These are phyloP conservation scores for Corinectria fuckeliana DNA, from an alignment of 2,329 filamentous ascomycete genomes.

Conservation along the genomic window DNA sequence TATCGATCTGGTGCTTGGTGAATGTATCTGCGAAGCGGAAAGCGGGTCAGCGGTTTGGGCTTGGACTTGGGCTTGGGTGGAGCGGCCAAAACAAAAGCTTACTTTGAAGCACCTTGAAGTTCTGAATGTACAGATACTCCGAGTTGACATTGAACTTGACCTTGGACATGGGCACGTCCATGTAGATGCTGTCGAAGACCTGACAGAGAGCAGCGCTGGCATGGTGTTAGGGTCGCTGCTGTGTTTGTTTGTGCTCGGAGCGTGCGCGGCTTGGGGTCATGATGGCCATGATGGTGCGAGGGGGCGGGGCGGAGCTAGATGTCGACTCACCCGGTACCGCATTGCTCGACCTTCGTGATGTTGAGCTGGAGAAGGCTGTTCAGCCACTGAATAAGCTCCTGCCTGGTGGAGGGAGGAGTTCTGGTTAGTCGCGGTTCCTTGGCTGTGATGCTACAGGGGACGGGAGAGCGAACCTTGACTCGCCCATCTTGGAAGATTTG, in stretches of 20 bases:
- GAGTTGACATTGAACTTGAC: slow-evolving; percentile 99
- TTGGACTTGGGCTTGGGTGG: neutral
- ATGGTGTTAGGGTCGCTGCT: neutral
- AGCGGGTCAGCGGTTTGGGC: slow-evolving; percentile 13
- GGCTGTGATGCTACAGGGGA: neutral
- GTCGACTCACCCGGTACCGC: slow-evolving; percentile 82
- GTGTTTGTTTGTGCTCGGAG: slow-evolving; percentile 17
- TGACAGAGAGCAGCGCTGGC: slow-evolving; percentile 91
- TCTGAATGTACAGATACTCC: slow-evolving; percentile 97
- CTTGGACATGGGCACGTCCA: slow-evolving; percentile 90
- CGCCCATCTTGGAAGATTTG: slow-evolving; percentile 51
- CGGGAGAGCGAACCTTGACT: slow-evolving; percentile 51
- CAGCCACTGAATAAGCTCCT: slow-evolving; percentile 95
- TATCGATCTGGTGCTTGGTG: slow-evolving; percentile 85
- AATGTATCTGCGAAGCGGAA: slow-evolving; percentile 69
- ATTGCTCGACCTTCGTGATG: slow-evolving; percentile 98
- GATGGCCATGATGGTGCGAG: slow-evolving; percentile 29
- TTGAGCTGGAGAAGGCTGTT: slow-evolving; percentile 98
- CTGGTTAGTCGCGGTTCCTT: slow-evolving; percentile 7
- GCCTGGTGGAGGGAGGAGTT: slow-evolving; percentile 65
- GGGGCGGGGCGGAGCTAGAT: slow-evolving; percentile 42
- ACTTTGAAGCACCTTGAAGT: slow-evolving; percentile 98
- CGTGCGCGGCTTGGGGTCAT: slow-evolving; percentile 18
- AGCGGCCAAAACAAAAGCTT: slow-evolving; percentile 44
- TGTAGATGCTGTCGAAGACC: slow-evolving; percentile 97